A percentile compares a stretch with the other conserved stretches of the same genome.
phyloP scores from a whole-genome alignment of 2,329 filamentous ascomycete genomes.

The Exophiala alcalophila region DNA sequence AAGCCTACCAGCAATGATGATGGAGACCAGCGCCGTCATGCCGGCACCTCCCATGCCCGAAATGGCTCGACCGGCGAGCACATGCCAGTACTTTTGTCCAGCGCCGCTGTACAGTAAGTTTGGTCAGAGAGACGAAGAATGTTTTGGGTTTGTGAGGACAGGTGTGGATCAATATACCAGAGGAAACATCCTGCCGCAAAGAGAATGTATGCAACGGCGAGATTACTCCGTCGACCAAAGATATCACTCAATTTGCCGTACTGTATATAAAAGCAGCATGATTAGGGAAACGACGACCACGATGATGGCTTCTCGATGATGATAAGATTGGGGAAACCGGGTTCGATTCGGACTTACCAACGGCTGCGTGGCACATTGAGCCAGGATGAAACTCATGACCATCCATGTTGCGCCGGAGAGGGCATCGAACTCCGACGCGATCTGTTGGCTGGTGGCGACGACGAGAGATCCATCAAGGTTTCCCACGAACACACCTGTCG shows the following conservation, averaged over 20 bases:
- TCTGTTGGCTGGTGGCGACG: slow-evolving; percentile 61
- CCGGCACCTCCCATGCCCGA: slow-evolving; percentile 47
- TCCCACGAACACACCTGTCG: slow-evolving; percentile 63
- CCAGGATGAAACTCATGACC: slow-evolving; percentile 45
- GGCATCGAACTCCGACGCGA: slow-evolving; percentile 47
- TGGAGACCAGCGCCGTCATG: slow-evolving; percentile 45
- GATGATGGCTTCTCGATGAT: no score
- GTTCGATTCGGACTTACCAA: slow-evolving; percentile 38
- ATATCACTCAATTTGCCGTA: slow-evolving; percentile 48
- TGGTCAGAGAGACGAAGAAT: no score
- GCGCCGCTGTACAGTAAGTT: slow-evolving; percentile 40
- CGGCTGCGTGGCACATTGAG: slow-evolving; percentile 42
- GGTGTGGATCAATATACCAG: no score
- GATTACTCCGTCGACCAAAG: slow-evolving; percentile 43
- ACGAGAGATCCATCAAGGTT: slow-evolving; percentile 64
- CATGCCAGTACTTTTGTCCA: slow-evolving; percentile 38
- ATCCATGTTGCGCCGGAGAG: slow-evolving; percentile 45
- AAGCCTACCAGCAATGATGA: slow-evolving; percentile 39
- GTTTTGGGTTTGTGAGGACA: no score
- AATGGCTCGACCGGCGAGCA: slow-evolving; percentile 42
- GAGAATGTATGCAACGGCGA: slow-evolving; percentile 41
- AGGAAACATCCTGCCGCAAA: slow-evolving; percentile 42
- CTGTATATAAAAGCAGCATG: no score
- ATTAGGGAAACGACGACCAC: no score
- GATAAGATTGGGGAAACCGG: slow-evolving; percentile 51